Conservation (phyloP, 2,329 filamentous ascomycete species). For the Pseudogymnoascus sp. region DNA sequence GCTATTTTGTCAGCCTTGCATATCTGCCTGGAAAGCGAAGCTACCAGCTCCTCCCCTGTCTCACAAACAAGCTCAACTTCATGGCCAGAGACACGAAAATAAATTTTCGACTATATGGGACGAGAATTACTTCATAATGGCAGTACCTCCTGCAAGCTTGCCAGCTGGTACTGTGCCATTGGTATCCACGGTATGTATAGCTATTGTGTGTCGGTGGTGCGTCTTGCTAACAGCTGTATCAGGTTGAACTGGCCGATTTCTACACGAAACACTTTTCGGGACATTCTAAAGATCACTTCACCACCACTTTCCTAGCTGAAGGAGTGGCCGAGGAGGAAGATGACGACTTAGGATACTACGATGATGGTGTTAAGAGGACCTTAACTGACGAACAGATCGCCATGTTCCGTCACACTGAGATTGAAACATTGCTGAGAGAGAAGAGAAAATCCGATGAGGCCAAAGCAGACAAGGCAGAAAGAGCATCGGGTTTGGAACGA, state of each 20-base stretch:
- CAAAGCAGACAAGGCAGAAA: background rate
- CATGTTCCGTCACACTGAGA: conserved; percentile 84
- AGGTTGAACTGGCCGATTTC: conserved; percentile 55
- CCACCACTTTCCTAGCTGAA: conserved; percentile 37
- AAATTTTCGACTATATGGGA: background rate
- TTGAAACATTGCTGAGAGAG: conserved; percentile 60
- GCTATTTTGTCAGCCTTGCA: conserved; percentile 14
- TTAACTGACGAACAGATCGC: conserved; percentile 85
- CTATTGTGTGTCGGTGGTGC: background rate
- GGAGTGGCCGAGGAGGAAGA: conserved; percentile 43
- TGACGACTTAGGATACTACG: conserved; percentile 73
- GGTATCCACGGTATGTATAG: background rate
- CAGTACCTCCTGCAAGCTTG: conserved; percentile 4
- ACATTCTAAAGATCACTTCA: conserved; percentile 39
- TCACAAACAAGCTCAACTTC: background rate
- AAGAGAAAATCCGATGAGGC: conserved; percentile 28
- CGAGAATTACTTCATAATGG: background rate
- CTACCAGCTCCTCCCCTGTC: background rate
- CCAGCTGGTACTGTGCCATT: background rate
- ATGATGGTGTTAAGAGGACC: conserved; percentile 79
- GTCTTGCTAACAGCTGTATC: background rate
- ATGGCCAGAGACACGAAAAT: background rate
- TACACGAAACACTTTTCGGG: conserved; percentile 52
- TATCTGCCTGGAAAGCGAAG: conserved; percentile 10
- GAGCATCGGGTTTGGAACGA: background rate